These are phyloP conservation scores for Porcisia deanei DNA, from an alignment of 208 protist species.

Conservation along the genomic window DNA sequence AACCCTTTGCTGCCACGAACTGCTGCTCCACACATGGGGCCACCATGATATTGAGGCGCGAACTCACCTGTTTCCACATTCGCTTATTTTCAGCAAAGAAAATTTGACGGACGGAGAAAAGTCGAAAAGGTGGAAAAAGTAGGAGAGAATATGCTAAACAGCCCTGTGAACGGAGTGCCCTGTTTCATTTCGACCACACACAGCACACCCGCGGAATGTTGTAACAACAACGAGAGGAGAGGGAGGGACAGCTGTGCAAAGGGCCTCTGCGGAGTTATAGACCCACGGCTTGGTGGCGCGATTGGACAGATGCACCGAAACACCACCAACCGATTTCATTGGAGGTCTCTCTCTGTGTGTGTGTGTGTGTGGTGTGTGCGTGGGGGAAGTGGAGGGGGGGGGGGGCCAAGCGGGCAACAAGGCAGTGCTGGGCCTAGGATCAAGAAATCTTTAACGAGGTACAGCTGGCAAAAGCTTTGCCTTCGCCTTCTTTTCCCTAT, in stretches of 20 bases:
- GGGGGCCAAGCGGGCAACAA: background rate
- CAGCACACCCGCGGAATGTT: background rate
- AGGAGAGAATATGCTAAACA: background rate
- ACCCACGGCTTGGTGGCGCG: constrained; percentile 1
- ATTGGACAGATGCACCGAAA: background rate
- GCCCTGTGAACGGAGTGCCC: background rate
- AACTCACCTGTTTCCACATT: constrained; percentile 55
- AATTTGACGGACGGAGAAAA: background rate
- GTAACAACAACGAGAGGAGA: background rate
- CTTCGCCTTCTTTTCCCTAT: background rate
- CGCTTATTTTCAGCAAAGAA: background rate
- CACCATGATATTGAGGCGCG: constrained; percentile 35
- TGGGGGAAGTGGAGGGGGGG: too few relatives aligned
- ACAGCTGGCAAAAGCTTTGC: background rate
- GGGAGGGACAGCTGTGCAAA: background rate
- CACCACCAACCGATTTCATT: background rate
- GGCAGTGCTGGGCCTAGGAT: background rate
- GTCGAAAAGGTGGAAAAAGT: background rate
- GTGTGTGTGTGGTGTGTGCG: too few relatives aligned
- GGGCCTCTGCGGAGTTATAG: background rate
- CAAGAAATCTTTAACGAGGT: background rate
- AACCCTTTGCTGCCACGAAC: constrained; percentile 34
- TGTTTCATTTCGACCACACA: background rate
- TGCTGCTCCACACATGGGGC: constrained; percentile 36
- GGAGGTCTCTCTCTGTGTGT: too few relatives aligned